Conservation (phyloP, 2,329 filamentous ascomycete species). For the Sporothrix humicola region DNA sequence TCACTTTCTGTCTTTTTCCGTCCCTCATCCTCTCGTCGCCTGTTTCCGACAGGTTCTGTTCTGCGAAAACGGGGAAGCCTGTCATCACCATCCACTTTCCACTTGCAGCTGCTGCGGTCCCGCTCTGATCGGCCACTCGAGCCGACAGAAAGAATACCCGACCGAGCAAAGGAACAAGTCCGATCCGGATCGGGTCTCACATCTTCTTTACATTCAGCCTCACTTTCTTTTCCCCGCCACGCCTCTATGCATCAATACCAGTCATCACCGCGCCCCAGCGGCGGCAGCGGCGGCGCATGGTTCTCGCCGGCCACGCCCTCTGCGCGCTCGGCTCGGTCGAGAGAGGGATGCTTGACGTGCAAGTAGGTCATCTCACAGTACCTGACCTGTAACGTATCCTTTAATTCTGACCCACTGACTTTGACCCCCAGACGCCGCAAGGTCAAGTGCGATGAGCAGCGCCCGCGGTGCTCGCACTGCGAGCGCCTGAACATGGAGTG, state of each 20-base stretch:
- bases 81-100: background rate
- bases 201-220: too few relatives aligned
- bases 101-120: background rate
- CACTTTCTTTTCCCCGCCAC: background rate
- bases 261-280: conserved; percentile 9
- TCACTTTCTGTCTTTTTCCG: background rate
- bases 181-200: background rate
- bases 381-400: too few relatives aligned
- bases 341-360: conserved; percentile 55
- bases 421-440: conserved; percentile 52
- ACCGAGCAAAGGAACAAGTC: background rate
- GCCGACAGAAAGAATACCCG: conserved; percentile 1
- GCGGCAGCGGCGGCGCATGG: conserved; percentile 7
- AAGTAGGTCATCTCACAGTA: conserved; percentile 43
- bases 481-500: conserved; percentile 60
- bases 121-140: conserved; percentile 6
- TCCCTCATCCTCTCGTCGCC: background rate
- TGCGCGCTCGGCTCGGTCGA: conserved; percentile 31
- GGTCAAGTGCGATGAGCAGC: conserved; percentile 59
- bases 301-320: conserved; percentile 18
- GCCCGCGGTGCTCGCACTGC: conserved; percentile 59
- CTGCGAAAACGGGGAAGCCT: background rate
- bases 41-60: background rate
- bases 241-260: conserved; percentile 9
- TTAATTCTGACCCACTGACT: too few relatives aligned